A percentile compares a stretch with the other conserved stretches of the same genome.
These are phyloP conservation scores for Leishmania amazonensis DNA, from an alignment of 208 protist species.

Conservation along the genomic window DNA sequence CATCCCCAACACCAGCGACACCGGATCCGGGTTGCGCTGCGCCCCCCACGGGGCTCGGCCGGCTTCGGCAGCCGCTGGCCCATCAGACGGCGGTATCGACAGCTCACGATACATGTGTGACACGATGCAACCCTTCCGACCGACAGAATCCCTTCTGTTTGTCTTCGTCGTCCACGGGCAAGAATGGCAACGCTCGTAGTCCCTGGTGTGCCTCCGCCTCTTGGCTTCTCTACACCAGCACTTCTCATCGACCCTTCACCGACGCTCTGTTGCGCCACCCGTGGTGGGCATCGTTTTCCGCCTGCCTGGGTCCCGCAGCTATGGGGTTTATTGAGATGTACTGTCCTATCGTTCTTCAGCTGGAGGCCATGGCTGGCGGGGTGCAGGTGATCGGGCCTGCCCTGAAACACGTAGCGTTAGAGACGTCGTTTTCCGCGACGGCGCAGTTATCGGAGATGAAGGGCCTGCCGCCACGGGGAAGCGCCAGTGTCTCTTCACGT, in stretches of 20 bases:
- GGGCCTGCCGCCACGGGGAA: background rate
- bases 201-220: background rate
- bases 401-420: constrained; percentile 27
- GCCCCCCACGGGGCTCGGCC: background rate
- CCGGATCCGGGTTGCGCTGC: background rate
- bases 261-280: constrained; percentile 41
- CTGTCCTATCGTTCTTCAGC: constrained; percentile 64
- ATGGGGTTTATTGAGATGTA: constrained; percentile 43
- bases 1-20: background rate
- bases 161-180: background rate
- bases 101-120: background rate
- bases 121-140: background rate
- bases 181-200: background rate
- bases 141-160: background rate
- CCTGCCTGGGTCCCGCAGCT: constrained; percentile 37
- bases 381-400: constrained; percentile 73
- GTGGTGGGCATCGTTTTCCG: constrained; percentile 45
- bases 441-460: background rate
- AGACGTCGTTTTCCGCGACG: background rate
- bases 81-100: background rate
- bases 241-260: constrained; percentile 30
- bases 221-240: constrained; percentile 22
- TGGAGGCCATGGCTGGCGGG: constrained; percentile 51
- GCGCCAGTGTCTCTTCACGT: background rate
- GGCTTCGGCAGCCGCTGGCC: constrained; percentile 4